Evolutionary conservation across 768 basidiomycete genomes (phyloP), one percentile per base, ranked within the genome.

Genomic region (Kwoniella heveanensis): DNA sequence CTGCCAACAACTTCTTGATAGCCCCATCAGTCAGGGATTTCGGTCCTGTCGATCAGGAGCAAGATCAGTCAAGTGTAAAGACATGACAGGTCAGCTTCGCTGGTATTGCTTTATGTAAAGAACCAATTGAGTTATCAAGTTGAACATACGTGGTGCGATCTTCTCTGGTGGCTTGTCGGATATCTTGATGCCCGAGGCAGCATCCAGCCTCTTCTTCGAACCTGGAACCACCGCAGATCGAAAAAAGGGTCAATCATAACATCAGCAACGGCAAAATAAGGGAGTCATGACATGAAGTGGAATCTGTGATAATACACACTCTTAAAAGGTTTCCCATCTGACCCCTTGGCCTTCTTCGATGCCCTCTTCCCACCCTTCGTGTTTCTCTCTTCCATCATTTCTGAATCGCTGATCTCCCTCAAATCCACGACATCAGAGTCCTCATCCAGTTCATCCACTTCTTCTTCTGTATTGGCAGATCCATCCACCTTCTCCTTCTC

Each of bases 101-200:
- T n/a, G n/a, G n/a, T n/a, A n/a, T n/a, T n/a, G n/a, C n/a, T n/a
- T n/a, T n/a, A n/a, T n/a, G n/a, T n/a, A n/a, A n/a, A n/a, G n/a
- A n/a, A n/a, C n/a, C n/a, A n/a, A n/a, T n/a, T n/a, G 32, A 32
- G 13, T 6, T 32, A 13, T 6, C 5, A 3, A 29, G 13, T 19
- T 17, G 27, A n/a, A 51, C 62, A 65, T 29, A 67, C 69, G 59
- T 15, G 66, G 65, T 21, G 37, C 49, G 22, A 71, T 71, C 60
- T 71, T 71, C 30, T 71, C 70, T n/a, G 67, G 66, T 9, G 66
- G 46, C 39, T 65, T 58, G 12, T 62, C 60, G 15, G 51, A 46
- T 5, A 21, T 17, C 47, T 60, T 59, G 24, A 65, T 53, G 26
- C 67, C 64, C 27, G 61, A 27, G 4, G 47, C 39, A 6, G 56